Conservation (phyloP, 208 protist species). For the Acanthamoeba lugdunensis region DNA sequence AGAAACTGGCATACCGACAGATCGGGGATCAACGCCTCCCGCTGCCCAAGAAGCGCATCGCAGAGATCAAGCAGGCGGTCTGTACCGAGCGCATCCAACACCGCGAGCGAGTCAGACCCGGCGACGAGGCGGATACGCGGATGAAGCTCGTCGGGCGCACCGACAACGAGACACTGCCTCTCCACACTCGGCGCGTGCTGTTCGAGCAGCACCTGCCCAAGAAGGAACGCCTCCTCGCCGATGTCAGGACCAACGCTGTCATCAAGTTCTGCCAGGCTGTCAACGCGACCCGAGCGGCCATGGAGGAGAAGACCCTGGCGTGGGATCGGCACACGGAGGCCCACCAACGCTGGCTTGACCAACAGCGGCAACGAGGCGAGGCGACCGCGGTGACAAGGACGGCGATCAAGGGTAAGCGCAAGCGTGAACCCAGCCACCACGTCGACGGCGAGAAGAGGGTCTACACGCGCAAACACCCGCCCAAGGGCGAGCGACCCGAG, state of each 20-base stretch:
- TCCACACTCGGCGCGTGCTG: not conserved
- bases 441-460: not conserved
- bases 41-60: not conserved
- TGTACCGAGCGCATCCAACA: conserved; percentile 4
- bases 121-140: not conserved
- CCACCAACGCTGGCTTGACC: not conserved
- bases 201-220: not conserved
- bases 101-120: not conserved
- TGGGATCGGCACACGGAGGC: conserved; percentile 3
- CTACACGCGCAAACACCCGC: not conserved
- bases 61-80: not conserved
- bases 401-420: not conserved
- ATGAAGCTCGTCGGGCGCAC: not conserved
- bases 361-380: conserved; percentile 13
- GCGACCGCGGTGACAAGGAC: no score
- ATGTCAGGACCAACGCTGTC: not conserved
- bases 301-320: conserved; percentile 8
- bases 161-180: not conserved
- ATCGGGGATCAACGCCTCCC: not conserved
- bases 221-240: not conserved
- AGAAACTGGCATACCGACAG: not conserved
- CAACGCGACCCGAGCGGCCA: not conserved
- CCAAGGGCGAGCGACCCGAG: conserved; percentile 20
- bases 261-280: conserved; percentile 26
- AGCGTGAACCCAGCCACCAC: not conserved